Evolutionary conservation across 495 filamentous ascomycete genomes (phyloP).

Genomic region (Penicillium silybi): DNA sequence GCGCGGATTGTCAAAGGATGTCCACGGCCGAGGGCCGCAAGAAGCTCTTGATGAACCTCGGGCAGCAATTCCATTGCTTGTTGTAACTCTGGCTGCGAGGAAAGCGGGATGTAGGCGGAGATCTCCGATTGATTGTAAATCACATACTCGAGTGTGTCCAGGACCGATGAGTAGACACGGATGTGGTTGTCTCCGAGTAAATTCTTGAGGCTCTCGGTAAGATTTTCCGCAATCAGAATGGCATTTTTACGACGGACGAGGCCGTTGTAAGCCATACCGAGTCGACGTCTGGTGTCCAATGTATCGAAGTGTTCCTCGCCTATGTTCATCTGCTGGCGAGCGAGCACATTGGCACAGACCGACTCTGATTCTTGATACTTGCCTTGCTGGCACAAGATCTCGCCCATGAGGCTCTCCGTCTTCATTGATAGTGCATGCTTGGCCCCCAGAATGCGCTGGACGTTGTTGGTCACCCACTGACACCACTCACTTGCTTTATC

Average conservation of each 20-base stretch:
- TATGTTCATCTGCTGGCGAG: constrained; percentile 37
- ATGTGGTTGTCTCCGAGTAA: constrained; percentile 34
- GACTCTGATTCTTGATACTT: constrained; percentile 33
- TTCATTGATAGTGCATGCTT: constrained; percentile 33
- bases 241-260: constrained; percentile 25
- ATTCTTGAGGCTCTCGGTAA: constrained; percentile 18
- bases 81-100: constrained; percentile 15
- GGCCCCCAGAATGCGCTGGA: constrained; percentile 28
- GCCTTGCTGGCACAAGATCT: constrained; percentile 27
- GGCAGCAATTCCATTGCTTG: constrained; percentile 14
- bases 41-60: constrained; percentile 22
- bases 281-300: constrained; percentile 30
- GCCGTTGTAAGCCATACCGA: constrained; percentile 23
- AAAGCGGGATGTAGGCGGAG: background rate
- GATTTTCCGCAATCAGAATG: constrained; percentile 23
- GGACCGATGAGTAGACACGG: constrained; percentile 14
- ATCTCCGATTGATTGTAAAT: constrained; percentile 18
- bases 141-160: constrained; percentile 27
- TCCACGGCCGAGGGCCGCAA: constrained; percentile 13
- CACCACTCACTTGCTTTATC: constrained; percentile 31
- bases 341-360: constrained; percentile 33
- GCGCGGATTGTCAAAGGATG: constrained; percentile 29
- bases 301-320: constrained; percentile 37
- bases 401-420: constrained; percentile 31
- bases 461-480: constrained; percentile 33